These are phyloP conservation scores for Trichoderma afroharzianum DNA, from an alignment of 2,329 filamentous ascomycete genomes.

Conservation along the genomic window DNA sequence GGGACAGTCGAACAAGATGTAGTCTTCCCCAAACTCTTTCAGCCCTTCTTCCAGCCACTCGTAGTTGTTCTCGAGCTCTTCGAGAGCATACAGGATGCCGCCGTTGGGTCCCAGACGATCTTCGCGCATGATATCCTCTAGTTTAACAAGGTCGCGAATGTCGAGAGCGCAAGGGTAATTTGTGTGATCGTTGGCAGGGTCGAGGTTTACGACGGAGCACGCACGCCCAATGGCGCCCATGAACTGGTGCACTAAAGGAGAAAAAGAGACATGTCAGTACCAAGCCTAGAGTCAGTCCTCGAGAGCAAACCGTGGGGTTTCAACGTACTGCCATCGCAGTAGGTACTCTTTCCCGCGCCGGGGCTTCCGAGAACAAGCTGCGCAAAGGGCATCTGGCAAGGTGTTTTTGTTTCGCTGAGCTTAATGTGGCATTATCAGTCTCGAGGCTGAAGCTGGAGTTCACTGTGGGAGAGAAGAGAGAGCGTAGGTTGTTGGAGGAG, in stretches of 20 bases:
- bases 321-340: slow-evolving; percentile 83
- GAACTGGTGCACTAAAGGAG: slow-evolving; percentile 79
- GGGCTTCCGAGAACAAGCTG: slow-evolving; percentile 92
- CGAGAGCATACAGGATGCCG: slow-evolving; percentile 85
- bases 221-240: slow-evolving; percentile 92
- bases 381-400: slow-evolving; percentile 53
- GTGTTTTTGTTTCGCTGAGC: not conserved
- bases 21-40: slow-evolving; percentile 80
- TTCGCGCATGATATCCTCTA: slow-evolving; percentile 93
- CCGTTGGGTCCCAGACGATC: slow-evolving; percentile 91
- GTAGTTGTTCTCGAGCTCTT: slow-evolving; percentile 90
- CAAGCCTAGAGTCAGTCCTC: not conserved
- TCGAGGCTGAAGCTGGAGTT: not conserved
- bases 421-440: slow-evolving; percentile 27
- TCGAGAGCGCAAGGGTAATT: slow-evolving; percentile 87
- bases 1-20: slow-evolving; percentile 92
- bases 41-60: slow-evolving; percentile 86
- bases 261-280: not conserved
- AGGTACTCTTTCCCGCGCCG: slow-evolving; percentile 93
- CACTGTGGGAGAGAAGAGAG: not conserved
- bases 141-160: slow-evolving; percentile 79
- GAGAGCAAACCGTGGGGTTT: not conserved
- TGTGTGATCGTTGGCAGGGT: slow-evolving; percentile 92
- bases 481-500: not conserved
- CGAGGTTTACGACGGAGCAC: slow-evolving; percentile 92